phyloP scores from a whole-genome alignment of 345 rosid genomes.

The Hypericum androsaemum region DNA sequence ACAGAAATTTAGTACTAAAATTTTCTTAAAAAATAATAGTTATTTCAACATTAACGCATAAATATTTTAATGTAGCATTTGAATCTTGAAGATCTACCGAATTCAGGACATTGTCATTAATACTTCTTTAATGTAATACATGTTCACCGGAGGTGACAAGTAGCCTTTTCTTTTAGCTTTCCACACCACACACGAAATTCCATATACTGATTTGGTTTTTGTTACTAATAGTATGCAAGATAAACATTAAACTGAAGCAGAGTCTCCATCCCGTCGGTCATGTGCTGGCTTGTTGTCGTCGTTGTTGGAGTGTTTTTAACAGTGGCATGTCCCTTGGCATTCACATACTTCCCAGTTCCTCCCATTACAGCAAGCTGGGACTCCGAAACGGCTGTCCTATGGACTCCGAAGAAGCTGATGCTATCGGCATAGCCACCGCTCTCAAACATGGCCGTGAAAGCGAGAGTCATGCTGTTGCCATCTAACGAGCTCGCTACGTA shows the following conservation, averaged over 20 bases:
- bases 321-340: conserved; percentile 61
- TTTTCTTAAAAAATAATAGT: no score
- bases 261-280: conserved; percentile 63
- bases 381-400: conserved; percentile 54
- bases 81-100: no score
- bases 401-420: conserved; percentile 76
- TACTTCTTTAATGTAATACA: no score
- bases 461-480: conserved; percentile 19
- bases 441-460: conserved; percentile 69
- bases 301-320: conserved; percentile 48
- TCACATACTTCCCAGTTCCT: conserved; percentile 75
- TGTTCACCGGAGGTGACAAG: no score
- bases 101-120: no score
- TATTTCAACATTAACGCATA: no score
- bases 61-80: no score
- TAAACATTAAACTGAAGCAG: conserved; percentile 47
- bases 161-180: no score
- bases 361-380: conserved; percentile 83
- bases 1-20: no score
- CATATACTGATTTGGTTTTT: background rate
- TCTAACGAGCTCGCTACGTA: background rate
- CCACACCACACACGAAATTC: no score
- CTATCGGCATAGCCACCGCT: conserved; percentile 60
- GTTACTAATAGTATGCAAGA: conserved; percentile 30
- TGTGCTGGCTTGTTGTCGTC: conserved; percentile 38